These are phyloP conservation scores for Tylopilus sp. DNA, from an alignment of 1,284 basidiomycete species.

Conservation along the genomic window DNA sequence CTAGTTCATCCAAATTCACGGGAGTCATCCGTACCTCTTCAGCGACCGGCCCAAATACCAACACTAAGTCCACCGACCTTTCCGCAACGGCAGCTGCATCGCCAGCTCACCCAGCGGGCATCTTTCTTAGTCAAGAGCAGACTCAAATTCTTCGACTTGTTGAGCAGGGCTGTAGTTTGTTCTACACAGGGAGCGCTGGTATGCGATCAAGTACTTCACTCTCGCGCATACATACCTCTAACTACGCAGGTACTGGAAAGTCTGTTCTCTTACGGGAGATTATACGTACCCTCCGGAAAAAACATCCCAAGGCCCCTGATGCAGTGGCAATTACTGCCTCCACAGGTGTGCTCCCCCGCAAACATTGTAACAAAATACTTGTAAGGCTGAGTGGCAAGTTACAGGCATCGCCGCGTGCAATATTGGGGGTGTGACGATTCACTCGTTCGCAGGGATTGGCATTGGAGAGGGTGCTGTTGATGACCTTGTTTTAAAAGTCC, in stretches of 20 bases:
- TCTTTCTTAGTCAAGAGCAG: conserved; percentile 81
- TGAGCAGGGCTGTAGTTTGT: conserved; percentile 71
- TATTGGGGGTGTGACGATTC: conserved; percentile 85
- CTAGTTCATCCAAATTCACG: conserved; percentile 30
- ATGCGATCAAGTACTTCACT: conserved; percentile 31
- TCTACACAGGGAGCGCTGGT: conserved; percentile 98
- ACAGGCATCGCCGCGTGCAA: conserved; percentile 87
- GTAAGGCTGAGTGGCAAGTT: conserved; percentile 1
- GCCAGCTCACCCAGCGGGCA: conserved; percentile 39
- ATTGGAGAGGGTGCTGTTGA: conserved; percentile 64
- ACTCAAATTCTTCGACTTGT: conserved; percentile 77
- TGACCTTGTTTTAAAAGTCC: conserved; percentile 58
- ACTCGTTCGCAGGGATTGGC: conserved; percentile 88
- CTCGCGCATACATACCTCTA: conserved; percentile 8
- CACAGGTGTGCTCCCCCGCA: conserved; percentile 51
- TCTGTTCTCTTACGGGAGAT: conserved; percentile 88
- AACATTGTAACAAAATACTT: neutral
- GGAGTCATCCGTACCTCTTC: conserved; percentile 11
- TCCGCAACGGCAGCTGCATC: conserved; percentile 10
- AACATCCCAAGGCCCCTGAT: conserved; percentile 44
- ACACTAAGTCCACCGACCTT: conserved; percentile 7
- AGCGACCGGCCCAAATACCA: conserved; percentile 4
- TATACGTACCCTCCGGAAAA: conserved; percentile 58
- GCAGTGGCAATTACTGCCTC: conserved; percentile 85
- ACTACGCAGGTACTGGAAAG: conserved; percentile 77